phyloP scores from a whole-genome alignment of 441 rosid genomes.

The Eruca vesicaria region DNA sequence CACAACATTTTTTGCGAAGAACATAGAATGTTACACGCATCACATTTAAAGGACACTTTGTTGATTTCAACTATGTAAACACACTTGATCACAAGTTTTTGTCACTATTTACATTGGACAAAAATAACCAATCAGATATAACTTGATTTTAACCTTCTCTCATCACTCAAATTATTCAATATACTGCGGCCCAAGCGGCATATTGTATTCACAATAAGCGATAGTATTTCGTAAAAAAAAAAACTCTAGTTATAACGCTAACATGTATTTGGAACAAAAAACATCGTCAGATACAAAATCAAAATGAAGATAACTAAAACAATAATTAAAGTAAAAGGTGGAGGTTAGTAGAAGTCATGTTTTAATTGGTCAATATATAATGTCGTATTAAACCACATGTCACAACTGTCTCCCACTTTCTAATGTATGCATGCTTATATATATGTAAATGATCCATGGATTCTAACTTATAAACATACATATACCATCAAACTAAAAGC shows the following conservation, averaged over 20 bases:
- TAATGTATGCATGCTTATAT: constrained; percentile 17
- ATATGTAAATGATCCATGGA: constrained; percentile 8
- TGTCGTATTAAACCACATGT: constrained; percentile 16
- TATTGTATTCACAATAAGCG: background rate
- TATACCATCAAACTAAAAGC: background rate
- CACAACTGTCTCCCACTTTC: constrained; percentile 38
- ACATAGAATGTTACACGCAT: background rate
- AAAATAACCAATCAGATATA: background rate
- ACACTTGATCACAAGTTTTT: background rate
- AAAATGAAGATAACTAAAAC: background rate
- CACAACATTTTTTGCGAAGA: background rate
- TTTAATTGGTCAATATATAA: constrained; percentile 23
- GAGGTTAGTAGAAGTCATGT: constrained; percentile 19
- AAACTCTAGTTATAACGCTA: background rate
- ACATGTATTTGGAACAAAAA: background rate
- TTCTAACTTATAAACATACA: constrained; percentile 8
- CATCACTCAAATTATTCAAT: background rate
- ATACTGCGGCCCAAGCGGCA: background rate
- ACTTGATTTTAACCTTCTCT: background rate
- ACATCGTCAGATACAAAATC: background rate
- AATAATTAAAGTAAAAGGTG: constrained; percentile 23
- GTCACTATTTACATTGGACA: background rate
- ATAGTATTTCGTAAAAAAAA: background rate
- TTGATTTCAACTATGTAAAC: background rate
- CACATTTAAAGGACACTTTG: background rate